Evolutionary conservation across 768 basidiomycete genomes (phyloP), one percentile per base, ranked within the genome.

Genomic region (Termitomyces sp.): DNA sequence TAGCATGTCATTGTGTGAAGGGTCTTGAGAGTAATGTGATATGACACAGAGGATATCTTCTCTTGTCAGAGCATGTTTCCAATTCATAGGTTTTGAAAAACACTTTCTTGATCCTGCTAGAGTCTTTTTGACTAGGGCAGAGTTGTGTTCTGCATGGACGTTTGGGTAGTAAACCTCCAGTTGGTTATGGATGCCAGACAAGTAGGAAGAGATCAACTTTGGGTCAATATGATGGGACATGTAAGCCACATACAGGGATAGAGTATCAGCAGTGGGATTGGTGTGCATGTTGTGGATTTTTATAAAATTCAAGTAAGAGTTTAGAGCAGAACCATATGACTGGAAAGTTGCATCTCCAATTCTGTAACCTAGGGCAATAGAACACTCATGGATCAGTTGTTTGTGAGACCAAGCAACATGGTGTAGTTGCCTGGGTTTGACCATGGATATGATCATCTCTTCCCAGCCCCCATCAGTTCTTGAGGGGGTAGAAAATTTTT

Each of bases 111-210:
- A 39, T 2, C 53, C 26, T 8, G 6, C 7, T 1, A 54, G 42
- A 3, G 53, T 43, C 5, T 33, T 10, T 5, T 12, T 9, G 1
- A 54, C 40, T 2, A 54, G 14, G 5, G 49, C 5, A 22, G 45
- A 46, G 2, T 36, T 40, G 16, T 68, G 65, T 8, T 32, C 47
- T 3, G 3, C 4, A 24, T 67, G 65, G 5, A 75, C 67, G 8
- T 62, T 6, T 3, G 75, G 74, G 55, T 64, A 77, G 12, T 63
- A 58, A 0, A 63, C 10, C 50, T 76, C 70, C 1, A 78, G 68
- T 30, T 69, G 56, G 34, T 68, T 70, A 56, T 68, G 69, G n/a
- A 76, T 74, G 14, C 77, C 76, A 6, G 74, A 74, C 0, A 79
- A 63, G 59, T 79, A 79, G 1, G 26, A 14, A 16, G 33, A 8